These are phyloP conservation scores for Stemphylium vesicarium DNA, from an alignment of 2,329 filamentous ascomycete species.

Conservation along the genomic window DNA sequence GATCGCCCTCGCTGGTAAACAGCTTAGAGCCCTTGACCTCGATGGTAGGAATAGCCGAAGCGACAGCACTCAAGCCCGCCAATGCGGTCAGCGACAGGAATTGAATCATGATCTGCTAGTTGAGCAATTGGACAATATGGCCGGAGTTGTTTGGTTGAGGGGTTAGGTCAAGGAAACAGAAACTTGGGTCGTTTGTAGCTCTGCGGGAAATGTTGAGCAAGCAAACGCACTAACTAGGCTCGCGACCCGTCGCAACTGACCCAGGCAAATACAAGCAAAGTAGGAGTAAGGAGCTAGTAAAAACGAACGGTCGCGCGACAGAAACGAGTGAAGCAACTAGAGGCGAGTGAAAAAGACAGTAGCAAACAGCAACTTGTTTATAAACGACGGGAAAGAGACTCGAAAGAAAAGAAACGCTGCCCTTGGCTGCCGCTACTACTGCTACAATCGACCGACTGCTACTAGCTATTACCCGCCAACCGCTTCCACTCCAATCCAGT, in stretches of 20 bases:
- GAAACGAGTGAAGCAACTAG: neutral
- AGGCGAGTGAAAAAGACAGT: neutral
- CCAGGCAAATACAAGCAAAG: neutral
- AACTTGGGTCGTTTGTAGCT: neutral
- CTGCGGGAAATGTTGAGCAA: neutral
- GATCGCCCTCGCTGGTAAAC: slow-evolving; percentile 78
- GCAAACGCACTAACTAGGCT: neutral
- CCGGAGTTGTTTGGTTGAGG: neutral
- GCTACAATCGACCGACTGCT: too few species aligned
- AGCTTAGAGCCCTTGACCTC: slow-evolving; percentile 79
- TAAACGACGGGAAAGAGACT: neutral
- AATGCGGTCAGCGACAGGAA: slow-evolving; percentile 21
- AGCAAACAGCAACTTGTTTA: too few species aligned
- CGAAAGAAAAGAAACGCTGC: neutral
- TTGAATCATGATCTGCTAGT: slow-evolving; percentile 12
- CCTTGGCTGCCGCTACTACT: too few species aligned
- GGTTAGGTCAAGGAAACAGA: neutral
- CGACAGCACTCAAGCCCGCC: slow-evolving; percentile 43
- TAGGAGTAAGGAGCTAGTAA: neutral
- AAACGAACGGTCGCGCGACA: neutral
- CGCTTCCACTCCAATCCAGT: too few species aligned
- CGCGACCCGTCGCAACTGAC: neutral
- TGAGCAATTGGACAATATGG: neutral
- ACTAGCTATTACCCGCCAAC: too few species aligned
- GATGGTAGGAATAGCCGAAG: slow-evolving; percentile 60